Evolutionary conservation across 2,329 filamentous ascomycete genomes (phyloP).

Genomic region (Phoma herbarum): DNA sequence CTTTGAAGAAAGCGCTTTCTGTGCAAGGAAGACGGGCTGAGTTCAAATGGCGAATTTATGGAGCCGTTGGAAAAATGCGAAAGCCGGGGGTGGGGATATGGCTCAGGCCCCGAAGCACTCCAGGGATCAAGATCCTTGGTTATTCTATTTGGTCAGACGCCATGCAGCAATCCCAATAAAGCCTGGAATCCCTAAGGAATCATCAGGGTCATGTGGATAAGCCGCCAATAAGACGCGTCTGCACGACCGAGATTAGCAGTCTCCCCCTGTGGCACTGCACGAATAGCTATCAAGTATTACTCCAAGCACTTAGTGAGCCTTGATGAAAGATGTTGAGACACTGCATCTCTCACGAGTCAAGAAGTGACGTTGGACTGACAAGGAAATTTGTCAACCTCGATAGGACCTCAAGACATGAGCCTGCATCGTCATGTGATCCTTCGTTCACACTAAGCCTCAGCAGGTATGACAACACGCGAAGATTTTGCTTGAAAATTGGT

Average conservation of each 20-base stretch:
- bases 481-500: neutral
- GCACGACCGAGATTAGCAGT: too few relatives aligned
- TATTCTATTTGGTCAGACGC: neutral
- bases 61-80: neutral
- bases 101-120: neutral
- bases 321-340: too few relatives aligned
- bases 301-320: too few relatives aligned
- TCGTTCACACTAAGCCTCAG: neutral
- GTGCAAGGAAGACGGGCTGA: neutral
- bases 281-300: too few relatives aligned
- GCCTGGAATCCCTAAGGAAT: neutral
- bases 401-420: neutral
- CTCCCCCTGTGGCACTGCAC: too few relatives aligned
- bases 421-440: neutral
- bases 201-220: neutral
- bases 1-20: neutral
- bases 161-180: neutral
- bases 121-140: conserved; percentile 3
- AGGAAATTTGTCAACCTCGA: neutral
- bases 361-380: neutral
- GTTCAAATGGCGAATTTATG: neutral
- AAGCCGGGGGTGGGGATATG: neutral
- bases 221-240: neutral
- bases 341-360: too few relatives aligned
- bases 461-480: neutral